Base-by-base conservation (phyloP, 106 monocot genomes). In the Ottelia alismoides region DNA sequence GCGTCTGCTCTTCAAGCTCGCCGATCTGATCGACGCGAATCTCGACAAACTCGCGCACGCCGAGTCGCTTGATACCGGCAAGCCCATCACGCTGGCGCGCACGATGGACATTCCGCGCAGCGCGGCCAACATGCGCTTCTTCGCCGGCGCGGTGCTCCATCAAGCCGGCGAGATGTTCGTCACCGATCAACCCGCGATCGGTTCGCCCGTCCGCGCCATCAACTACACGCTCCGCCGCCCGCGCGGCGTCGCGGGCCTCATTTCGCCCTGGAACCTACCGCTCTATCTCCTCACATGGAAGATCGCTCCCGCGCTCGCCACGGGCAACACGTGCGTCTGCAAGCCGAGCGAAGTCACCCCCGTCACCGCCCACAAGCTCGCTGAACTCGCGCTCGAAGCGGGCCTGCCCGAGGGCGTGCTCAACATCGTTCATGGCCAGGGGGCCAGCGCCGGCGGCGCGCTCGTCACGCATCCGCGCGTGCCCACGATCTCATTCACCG, bases 401-500 rank as follows among this genome's bases (percentile, higher is more conserved):
- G 76, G 81, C 2, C 62, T 82, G 32, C 81, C 81, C 4, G 76
- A 82, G 45, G 81, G 81, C 22, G 81, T 77, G 62, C 60, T 77
- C 48, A 82, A 82, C 30, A 66, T 77, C 17, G 73, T 82, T 19
- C 72, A 30, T 30, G 81, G 81, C 12, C 68, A 67, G 31, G 81
- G 81, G 3, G 22, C 55, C 26, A 63, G 61, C 1, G 76, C 76
- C 1, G 81, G 81, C 16, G 69, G 76, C 18, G 81, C 81, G 11
- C 27, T 82, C 29, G 20, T 47, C 58, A 62, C 81, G 50, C 81
- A 82, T 53, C 76, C 77, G 81, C 73, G 77, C 27, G 69, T 82
- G 20, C 47, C 53, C 49, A 65, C 84, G 90, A 55, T 90, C 32
- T 70, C 72, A 26, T 90, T 90, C 48, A 90, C 90, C 23, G 84